Evolutionary conservation across 2,329 filamentous ascomycete species (phyloP).

Genomic region (Aurifilum marmelostoma): DNA sequence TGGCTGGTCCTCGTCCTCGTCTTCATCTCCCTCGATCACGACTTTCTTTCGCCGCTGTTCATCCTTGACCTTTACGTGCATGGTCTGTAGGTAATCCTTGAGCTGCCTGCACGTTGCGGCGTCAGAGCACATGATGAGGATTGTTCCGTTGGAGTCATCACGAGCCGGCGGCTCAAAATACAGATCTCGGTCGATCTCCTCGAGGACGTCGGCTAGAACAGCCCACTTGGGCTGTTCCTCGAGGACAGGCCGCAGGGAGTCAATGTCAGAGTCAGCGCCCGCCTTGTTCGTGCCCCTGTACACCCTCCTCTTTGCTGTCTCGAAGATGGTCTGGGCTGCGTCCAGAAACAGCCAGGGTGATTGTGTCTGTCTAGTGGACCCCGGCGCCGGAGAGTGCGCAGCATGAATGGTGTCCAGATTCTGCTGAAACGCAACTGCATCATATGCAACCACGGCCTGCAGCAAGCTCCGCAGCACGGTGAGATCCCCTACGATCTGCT

Average conservation of each 20-base stretch:
- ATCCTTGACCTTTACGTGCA: conserved; percentile 70
- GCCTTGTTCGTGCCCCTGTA: conserved; percentile 72
- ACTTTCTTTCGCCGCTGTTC: conserved; percentile 44
- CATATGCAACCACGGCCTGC: conserved; percentile 79
- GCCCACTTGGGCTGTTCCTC: conserved; percentile 96
- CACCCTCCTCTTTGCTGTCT: conserved; percentile 83
- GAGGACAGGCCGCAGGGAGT: conserved; percentile 76
- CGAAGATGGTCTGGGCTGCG: conserved; percentile 91
- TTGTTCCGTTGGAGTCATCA: conserved; percentile 88
- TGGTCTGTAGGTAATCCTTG: conserved; percentile 87
- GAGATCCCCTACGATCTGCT: conserved; percentile 90
- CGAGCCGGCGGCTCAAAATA: conserved; percentile 78
- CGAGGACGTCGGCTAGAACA: conserved; percentile 83
- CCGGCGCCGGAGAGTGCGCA: conserved; percentile 84
- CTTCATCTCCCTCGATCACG: conserved; percentile 44
- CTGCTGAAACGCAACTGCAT: conserved; percentile 88
- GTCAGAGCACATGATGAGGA: conserved; percentile 94
- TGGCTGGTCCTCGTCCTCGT: conserved; percentile 60
- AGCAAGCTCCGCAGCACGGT: conserved; percentile 82
- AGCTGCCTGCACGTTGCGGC: conserved; percentile 84
- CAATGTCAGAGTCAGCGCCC: conserved; percentile 50
- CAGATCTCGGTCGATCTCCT: conserved; percentile 89
- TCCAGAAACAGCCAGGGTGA: conserved; percentile 97
- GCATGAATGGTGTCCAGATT: conserved; percentile 94
- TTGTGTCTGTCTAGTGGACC: conserved; percentile 84